Conservation (phyloP, 352 stramenopile species). For the Phytophthora sp. region DNA sequence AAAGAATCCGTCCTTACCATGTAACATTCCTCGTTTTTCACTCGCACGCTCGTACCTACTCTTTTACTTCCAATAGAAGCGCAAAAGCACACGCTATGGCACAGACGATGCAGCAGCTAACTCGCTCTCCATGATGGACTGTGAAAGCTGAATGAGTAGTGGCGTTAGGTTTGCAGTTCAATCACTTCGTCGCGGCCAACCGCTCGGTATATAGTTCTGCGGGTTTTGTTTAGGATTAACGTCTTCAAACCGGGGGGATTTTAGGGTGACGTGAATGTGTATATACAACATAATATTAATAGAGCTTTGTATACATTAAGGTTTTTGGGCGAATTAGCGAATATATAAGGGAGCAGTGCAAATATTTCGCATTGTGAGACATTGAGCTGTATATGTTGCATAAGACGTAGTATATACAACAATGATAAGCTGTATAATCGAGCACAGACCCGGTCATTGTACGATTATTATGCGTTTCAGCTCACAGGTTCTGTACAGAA, state of each 20-base stretch:
- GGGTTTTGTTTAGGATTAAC: neutral
- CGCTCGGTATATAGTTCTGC: too few species aligned
- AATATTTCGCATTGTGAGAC: neutral
- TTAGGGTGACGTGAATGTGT: constrained; percentile 3
- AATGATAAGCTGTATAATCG: neutral
- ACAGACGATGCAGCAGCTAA: too few species aligned
- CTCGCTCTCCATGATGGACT: too few species aligned
- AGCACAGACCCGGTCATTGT: neutral
- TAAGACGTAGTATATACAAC: neutral
- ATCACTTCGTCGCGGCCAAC: too few species aligned
- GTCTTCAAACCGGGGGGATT: constrained; percentile 10
- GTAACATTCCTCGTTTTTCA: too few species aligned
- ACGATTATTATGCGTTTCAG: neutral
- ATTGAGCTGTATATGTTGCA: constrained; percentile 4
- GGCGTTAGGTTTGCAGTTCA: too few species aligned
- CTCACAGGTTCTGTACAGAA: too few species aligned
- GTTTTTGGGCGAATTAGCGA: neutral
- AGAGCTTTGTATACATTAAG: constrained; percentile 4
- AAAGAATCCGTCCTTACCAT: too few species aligned
- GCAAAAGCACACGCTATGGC: too few species aligned
- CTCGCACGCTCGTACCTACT: too few species aligned
- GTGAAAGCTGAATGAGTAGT: too few species aligned
- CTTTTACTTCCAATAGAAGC: too few species aligned
- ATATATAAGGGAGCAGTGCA: neutral
- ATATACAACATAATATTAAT: constrained; percentile 18